Percentiles rank a stretch among this genome's conserved stretches.
Evolutionary conservation across 306 rosid species (phyloP).

Genomic region (Bauhinia variegata): DNA sequence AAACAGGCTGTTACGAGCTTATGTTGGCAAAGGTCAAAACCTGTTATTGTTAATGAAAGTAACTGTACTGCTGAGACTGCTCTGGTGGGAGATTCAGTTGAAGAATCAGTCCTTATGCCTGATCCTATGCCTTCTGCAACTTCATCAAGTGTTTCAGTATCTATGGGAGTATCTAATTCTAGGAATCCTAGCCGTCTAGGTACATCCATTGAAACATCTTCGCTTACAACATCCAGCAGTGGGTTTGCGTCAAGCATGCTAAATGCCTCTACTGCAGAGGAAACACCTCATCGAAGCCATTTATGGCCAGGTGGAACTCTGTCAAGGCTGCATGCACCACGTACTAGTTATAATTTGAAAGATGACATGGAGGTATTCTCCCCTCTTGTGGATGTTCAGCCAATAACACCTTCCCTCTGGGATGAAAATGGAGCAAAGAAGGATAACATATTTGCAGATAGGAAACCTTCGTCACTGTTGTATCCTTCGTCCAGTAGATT

Average conservation of each 20-base stretch:
- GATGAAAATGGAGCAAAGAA: conserved; percentile 80
- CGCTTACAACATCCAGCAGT: conserved; percentile 52
- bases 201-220: conserved; percentile 57
- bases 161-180: conserved; percentile 61
- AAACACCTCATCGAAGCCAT: conserved; percentile 77
- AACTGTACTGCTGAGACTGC: conserved; percentile 79
- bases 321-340: conserved; percentile 82
- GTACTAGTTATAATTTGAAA: conserved; percentile 75
- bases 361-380: conserved; percentile 99
- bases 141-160: conserved; percentile 61
- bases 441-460: conserved; percentile 69
- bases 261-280: conserved; percentile 60
- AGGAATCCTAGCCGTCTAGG: conserved; percentile 72
- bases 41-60: conserved; percentile 79
- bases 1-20: conserved; percentile 91
- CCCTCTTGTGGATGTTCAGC: conserved; percentile 97
- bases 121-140: conserved; percentile 92
- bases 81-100: conserved; percentile 87
- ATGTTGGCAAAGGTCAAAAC: conserved; percentile 98
- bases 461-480: conserved; percentile 64
- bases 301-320: conserved; percentile 82
- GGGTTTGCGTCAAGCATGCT: conserved; percentile 58
- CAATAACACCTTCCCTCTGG: conserved; percentile 87
- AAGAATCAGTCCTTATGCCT: conserved; percentile 97
- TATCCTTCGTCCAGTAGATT: conserved; percentile 82